Evolutionary conservation across 306 rosid genomes (phyloP).

Genomic region (Cicer judaicum): DNA sequence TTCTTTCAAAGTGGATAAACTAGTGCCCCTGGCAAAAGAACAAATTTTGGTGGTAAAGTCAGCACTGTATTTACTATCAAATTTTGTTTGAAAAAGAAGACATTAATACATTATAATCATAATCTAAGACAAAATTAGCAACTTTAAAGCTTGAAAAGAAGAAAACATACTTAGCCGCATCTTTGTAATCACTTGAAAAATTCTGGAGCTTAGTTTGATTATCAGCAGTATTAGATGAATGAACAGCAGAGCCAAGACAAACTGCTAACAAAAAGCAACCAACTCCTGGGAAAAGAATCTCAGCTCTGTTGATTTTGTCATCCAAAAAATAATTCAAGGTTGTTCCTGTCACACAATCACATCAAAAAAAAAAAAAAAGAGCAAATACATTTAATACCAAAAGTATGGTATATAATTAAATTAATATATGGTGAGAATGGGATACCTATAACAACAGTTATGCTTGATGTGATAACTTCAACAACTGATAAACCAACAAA

Average conservation of each 20-base stretch:
- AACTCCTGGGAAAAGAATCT: conserved; percentile 90
- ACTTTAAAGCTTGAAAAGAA: too few species aligned
- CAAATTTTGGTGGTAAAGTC: conserved; percentile 25
- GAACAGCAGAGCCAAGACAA: conserved; percentile 84
- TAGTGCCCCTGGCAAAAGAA: conserved; percentile 51
- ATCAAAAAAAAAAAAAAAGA: conserved; percentile 1
- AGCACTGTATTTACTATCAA: conserved; percentile 13
- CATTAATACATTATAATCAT: conserved; percentile 5
- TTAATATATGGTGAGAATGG: conserved; percentile 20
- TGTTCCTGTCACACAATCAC: conserved; percentile 64
- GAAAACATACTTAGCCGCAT: conserved; percentile 25
- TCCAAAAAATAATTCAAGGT: conserved; percentile 87
- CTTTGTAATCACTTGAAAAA: conserved; percentile 46
- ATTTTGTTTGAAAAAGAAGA: background rate
- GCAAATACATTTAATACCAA: background rate
- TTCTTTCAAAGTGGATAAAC: conserved; percentile 37
- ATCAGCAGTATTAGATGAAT: conserved; percentile 86
- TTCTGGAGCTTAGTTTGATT: conserved; percentile 66
- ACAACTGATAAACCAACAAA: conserved; percentile 88
- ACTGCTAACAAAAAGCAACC: conserved; percentile 89
- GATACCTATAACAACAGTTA: conserved; percentile 84
- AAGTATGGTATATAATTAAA: background rate
- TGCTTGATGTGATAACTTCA: conserved; percentile 82
- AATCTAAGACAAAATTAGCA: background rate
- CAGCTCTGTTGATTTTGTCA: conserved; percentile 76